Evolutionary conservation across 148 eudicot genomes (phyloP), one percentile per base, ranked within the genome.

Genomic region (Spergularia marina): DNA sequence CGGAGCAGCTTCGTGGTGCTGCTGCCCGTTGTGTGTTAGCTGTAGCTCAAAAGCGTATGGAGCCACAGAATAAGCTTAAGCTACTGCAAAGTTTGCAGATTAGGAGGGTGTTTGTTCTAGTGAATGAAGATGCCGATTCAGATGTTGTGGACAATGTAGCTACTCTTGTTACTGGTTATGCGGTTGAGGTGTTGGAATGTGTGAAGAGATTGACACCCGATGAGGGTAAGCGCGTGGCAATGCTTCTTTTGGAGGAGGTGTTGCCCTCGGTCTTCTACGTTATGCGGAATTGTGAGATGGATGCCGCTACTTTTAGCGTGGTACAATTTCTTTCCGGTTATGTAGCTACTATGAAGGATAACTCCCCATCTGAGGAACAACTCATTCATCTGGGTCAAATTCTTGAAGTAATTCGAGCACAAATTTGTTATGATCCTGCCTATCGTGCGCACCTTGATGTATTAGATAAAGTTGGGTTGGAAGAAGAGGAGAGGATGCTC

Each of bases 401-500:
- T 78, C 78, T 95, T 79, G 97, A 92, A 79, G 97, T 89, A 16
- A 88, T 95, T 69, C 88, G 94, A 77, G 74, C 85, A n/a, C 96
- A 88, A 65, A 91, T 95, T 69, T 83, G 82, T 39, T 92, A 84
- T 78, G 97, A 95, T 77, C 92, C 97, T 70, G 51, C 68, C 53
- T 87, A 89, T 69, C 94, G 99, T 58, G 84, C 88, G 69, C 88
- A 84, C 80, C 94, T 92, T 65, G 97, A 92, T 79, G 83, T 73
- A 70, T 75, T 87, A 83, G 97, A 95, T 79, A 92, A 89, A 72
- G 80, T 91, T 72, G 99, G 99, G 41, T 84, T 51, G 81, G 97
- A 92, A 82, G 99, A 95, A 78, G 97, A 92, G 82, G 99, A 91
- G 47, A 87, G 96, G 85, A 91, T 95, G 99, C 77, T 81, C 55